phyloP scores from a whole-genome alignment of 805 yeast genomes.

The Pichia eremophila region DNA sequence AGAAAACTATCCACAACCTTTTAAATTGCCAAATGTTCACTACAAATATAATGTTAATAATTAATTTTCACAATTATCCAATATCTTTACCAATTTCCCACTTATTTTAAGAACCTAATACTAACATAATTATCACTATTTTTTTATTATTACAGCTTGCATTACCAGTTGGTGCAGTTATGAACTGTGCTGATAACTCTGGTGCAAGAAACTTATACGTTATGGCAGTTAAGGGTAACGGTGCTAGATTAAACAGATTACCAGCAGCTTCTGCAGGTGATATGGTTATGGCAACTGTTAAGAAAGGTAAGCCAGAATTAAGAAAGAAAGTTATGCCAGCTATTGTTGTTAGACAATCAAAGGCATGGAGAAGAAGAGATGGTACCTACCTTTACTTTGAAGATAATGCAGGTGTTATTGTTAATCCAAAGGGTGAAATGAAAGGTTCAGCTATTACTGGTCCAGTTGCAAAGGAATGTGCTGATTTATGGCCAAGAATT shows the following conservation, averaged over 20 bases:
- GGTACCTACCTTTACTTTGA: slow-evolving; percentile 99
- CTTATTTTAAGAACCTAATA: not conserved
- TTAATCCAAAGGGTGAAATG: slow-evolving; percentile 99
- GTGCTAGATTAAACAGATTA: slow-evolving; percentile 99
- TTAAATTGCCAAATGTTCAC: too few relatives aligned
- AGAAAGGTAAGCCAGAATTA: slow-evolving; percentile 99
- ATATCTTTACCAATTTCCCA: too few relatives aligned
- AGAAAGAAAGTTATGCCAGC: slow-evolving; percentile 99
- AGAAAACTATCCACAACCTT: too few relatives aligned
- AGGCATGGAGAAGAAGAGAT: slow-evolving; percentile 99
- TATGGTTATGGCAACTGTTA: slow-evolving; percentile 98
- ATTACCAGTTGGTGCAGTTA: slow-evolving; percentile 98
- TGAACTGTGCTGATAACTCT: slow-evolving; percentile 99
- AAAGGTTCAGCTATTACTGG: slow-evolving; percentile 99
- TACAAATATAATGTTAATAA: too few relatives aligned
- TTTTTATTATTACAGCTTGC: slow-evolving; percentile 61
- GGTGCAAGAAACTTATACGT: slow-evolving; percentile 99
- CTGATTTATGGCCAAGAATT: slow-evolving; percentile 99
- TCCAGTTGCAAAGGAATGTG: slow-evolving; percentile 99
- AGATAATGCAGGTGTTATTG: slow-evolving; percentile 99
- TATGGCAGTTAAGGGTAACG: slow-evolving; percentile 97
- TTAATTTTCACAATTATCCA: too few relatives aligned
- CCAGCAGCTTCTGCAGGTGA: slow-evolving; percentile 99
- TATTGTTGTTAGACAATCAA: slow-evolving; percentile 96
- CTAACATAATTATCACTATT: slow-evolving; percentile 22